Base-by-base conservation (phyloP, 345 rosid genomes). In the Xanthoceras sorbifolium region DNA sequence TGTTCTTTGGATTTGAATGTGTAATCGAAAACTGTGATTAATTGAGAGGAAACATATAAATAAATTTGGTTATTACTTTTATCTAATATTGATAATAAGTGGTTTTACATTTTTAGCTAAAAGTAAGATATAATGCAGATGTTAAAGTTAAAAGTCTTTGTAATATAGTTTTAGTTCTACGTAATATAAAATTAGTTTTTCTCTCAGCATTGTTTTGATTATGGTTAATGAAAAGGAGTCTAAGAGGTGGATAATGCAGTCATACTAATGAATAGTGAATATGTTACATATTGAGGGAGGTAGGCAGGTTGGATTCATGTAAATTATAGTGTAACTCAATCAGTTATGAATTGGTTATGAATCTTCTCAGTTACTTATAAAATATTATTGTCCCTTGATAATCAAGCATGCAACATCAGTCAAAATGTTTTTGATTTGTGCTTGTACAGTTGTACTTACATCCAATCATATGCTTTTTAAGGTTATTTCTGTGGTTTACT, bases 401-500 rank as follows among this genome's bases (percentile, higher is more conserved):
- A 23, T 57, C n/a, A 38, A 34, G 22, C 34, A 36, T 57, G 52
- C 32, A 23, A 70, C 12, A 18, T 70, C 74, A 31, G 46, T 70
- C 63, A 46, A 54, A 72, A 25, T 59, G 44, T 18, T 48, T 52
- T 17, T 72, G 67, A 67, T 82, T 26, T 28, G 34, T 71, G 29
- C 57, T 57, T n/a, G n/a, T n/a, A n/a, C n/a, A n/a, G n/a, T n/a
- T n/a, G n/a, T n/a, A n/a, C n/a, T n/a, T n/a, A 9, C 26, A 26
- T 20, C 20, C 69, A 61, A 67, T 63, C 36, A 11, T 3, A 18
- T 50, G 4, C 65, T 32, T 79, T 77, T 63, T 17, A 32, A 73
- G 38, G 32, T 77, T 77, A n/a, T 46, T 67, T 71, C 52, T 6
- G n/a, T 64, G 11, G 9, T 73, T 83, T 76, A 62, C 83, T 54